phyloP scores from a whole-genome alignment of 116 monocot species.

The Papilionanthe hybrid region DNA sequence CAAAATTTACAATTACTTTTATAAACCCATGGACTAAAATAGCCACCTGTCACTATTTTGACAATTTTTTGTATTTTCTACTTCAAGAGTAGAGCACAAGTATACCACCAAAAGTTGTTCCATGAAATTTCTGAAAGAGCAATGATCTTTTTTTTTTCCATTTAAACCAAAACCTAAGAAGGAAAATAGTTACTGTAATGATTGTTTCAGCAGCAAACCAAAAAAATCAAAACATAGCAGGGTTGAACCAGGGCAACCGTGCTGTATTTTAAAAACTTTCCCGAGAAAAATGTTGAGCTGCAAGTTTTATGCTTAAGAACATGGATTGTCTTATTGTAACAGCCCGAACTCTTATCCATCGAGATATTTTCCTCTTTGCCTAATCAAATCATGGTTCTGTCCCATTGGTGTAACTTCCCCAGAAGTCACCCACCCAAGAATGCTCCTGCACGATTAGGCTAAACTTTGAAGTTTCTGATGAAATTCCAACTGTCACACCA shows the following conservation, averaged over 20 bases:
- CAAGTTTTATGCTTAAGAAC: not conserved
- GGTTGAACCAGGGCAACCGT: not conserved
- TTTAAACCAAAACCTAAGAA: not conserved
- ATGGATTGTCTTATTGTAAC: not conserved
- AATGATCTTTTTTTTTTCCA: not conserved
- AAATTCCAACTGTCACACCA: no score
- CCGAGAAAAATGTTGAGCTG: not conserved
- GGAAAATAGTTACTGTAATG: not conserved
- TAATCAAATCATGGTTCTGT: no score
- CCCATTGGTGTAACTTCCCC: no score
- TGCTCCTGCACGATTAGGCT: no score
- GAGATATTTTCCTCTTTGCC: no score
- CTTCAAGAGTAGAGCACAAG: not conserved
- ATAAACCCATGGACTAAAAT: no score
- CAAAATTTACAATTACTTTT: no score
- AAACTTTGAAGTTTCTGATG: no score
- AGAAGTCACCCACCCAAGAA: no score
- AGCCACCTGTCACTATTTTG: no score
- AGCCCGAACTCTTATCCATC: no score
- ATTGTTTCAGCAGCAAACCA: not conserved
- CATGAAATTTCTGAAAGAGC: not conserved
- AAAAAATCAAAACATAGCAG: not conserved
- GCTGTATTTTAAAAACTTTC: not conserved
- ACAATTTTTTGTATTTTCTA: not conserved
- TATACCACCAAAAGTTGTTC: not conserved